A percentile compares a stretch with the other conserved stretches of the same genome.
These are phyloP conservation scores for Lasiosphaeria hispida DNA, from an alignment of 495 filamentous ascomycete genomes.

Conservation along the genomic window DNA sequence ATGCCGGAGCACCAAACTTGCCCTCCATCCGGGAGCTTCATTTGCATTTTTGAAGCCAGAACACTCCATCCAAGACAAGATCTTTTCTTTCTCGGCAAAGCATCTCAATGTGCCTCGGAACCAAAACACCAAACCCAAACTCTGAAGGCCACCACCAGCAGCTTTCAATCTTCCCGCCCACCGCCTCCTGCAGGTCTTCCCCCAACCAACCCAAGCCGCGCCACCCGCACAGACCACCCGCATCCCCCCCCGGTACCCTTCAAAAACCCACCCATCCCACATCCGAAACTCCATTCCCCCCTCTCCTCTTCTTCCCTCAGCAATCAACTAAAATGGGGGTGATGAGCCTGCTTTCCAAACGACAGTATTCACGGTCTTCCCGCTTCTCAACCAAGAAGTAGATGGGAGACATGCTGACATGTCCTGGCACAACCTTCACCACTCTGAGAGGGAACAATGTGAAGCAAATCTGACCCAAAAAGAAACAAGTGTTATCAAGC, in stretches of 20 bases:
- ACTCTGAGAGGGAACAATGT: conserved; percentile 54
- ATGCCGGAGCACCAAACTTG: too few species aligned
- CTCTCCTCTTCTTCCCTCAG: conserved; percentile 35
- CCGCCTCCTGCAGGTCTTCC: too few species aligned
- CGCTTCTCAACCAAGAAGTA: conserved; percentile 17
- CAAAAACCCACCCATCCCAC: conserved; percentile 11
- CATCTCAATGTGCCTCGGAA: too few species aligned
- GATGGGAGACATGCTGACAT: conserved; percentile 52
- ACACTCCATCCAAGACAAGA: too few species aligned
- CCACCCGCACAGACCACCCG: conserved; percentile 5
- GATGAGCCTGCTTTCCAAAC: conserved; percentile 51
- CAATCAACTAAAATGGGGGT: conserved; percentile 59
- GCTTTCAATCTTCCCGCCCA: too few species aligned
- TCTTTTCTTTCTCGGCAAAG: too few species aligned
- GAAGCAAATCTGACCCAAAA: conserved; percentile 56
- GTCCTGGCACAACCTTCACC: conserved; percentile 54
- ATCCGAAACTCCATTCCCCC: conserved; percentile 15
- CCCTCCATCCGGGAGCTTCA: too few species aligned
- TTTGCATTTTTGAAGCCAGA: too few species aligned
- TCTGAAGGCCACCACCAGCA: too few species aligned
- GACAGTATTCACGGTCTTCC: conserved; percentile 37
- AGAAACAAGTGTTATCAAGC: too few species aligned
- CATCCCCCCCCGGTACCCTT: background rate
- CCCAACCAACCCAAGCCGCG: too few species aligned
- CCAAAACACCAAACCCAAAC: too few species aligned